Evolutionary conservation across 352 stramenopile species (phyloP), one percentile per base, ranked within the genome.

Genomic region (Phytophthora pistaciae): DNA sequence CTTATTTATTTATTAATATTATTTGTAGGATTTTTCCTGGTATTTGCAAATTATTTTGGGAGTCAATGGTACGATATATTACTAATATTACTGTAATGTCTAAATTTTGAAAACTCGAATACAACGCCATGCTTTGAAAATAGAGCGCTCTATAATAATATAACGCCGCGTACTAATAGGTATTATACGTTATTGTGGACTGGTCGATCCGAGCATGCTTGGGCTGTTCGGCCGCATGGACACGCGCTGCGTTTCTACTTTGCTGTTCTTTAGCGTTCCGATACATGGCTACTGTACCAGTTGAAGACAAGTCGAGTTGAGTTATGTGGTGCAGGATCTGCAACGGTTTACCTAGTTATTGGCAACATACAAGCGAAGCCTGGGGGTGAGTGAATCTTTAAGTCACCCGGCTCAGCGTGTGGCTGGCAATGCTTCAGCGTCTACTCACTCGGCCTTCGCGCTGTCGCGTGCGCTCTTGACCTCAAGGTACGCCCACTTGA

Each of bases 401-500:
- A 18, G 20, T 54, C 27, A 21, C 46, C 21, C 29, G 56, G 64
- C 62, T 75, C 50, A 61, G 64, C 57, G 9, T 72, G 68, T 64
- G 57, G 64, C 58, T 76, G 69, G 52, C 64, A 76, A 72, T 66
- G 44, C 9, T 21, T 21, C 57, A n/a, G 10, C 31, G 36, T n/a
- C 54, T n/a, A n/a, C 9, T 68, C 77, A 79, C 53, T 85, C 56
- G 31, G 33, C 46, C 60, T 75, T 77, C 48, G 67, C 56, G 10
- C 55, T 65, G 20, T 72, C 68, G 23, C 72, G 38, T 3, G 69
- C 70, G 48, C 75, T 81, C 72, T 98, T 97, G 40, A 95, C 91
- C 75, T 98, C 87, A 10, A 97, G 88, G 75, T 99, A 99, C 18
- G 98, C 97, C 96, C 97, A 99, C 80, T 98, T 97, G 77, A 99